Conservation (phyloP, 305 asterid genomes). For the Fraxinus xanthoxyloides region DNA sequence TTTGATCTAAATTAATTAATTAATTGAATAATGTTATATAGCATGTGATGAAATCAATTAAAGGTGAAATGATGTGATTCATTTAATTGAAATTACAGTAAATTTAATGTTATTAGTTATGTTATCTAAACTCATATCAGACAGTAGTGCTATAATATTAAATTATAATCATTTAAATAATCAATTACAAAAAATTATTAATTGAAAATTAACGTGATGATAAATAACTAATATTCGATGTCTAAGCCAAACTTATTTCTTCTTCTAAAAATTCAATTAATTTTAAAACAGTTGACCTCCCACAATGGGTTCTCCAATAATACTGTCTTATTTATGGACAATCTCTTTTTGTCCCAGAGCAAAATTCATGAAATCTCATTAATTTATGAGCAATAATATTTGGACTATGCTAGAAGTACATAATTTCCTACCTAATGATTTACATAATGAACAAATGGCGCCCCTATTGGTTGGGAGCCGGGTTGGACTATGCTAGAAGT, state of each 20-base stretch:
- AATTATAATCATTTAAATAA: neutral
- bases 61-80: too few species aligned
- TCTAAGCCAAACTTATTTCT: neutral
- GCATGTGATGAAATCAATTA: too few species aligned
- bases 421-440: too few species aligned
- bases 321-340: neutral
- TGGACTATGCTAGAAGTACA: too few species aligned
- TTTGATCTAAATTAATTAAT: neutral
- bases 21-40: too few species aligned
- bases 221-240: neutral
- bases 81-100: too few species aligned
- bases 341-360: neutral
- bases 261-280: neutral
- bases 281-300: neutral
- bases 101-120: too few species aligned
- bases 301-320: neutral
- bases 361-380: neutral
- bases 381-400: neutral
- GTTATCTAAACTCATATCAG: too few species aligned
- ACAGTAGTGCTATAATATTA: too few species aligned
- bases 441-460: too few species aligned
- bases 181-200: neutral
- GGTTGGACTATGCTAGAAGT: too few species aligned
- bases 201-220: neutral
- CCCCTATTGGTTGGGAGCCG: too few species aligned